phyloP scores from a whole-genome alignment of 2,329 filamentous ascomycete genomes.

The Colletotrichum tofieldiae region DNA sequence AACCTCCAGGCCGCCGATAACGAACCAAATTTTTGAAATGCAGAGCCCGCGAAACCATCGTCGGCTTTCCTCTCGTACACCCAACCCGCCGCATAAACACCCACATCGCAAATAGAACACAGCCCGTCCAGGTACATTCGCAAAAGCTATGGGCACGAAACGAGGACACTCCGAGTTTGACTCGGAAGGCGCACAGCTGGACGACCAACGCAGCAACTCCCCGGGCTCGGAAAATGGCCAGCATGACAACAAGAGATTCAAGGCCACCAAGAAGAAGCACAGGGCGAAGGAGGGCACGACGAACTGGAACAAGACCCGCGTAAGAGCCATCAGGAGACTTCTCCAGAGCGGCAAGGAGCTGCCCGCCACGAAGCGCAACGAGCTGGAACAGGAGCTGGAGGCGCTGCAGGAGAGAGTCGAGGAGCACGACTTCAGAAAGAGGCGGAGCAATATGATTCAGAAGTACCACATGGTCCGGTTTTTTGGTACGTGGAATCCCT shows the following conservation, averaged over 20 bases:
- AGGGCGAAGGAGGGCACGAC: slow-evolving; percentile 64
- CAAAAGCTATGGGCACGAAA: slow-evolving; percentile 49
- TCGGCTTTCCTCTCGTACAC: background rate
- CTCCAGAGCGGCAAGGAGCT: slow-evolving; percentile 74
- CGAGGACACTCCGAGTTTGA: slow-evolving; percentile 47
- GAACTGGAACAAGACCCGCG: slow-evolving; percentile 79
- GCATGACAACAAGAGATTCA: slow-evolving; percentile 53
- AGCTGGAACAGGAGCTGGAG: slow-evolving; percentile 80
- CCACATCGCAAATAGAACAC: background rate
- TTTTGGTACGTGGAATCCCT: slow-evolving; percentile 72
- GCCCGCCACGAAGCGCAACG: slow-evolving; percentile 77
- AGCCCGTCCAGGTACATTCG: background rate
- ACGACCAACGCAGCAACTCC: slow-evolving; percentile 41
- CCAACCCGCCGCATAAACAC: background rate
- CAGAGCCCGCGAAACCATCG: slow-evolving; percentile 27
- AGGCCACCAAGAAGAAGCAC: slow-evolving; percentile 55
- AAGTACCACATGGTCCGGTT: slow-evolving; percentile 90
- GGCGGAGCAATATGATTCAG: slow-evolving; percentile 78
- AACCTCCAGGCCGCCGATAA: slow-evolving; percentile 37
- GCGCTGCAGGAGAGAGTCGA: slow-evolving; percentile 76
- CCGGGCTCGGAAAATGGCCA: slow-evolving; percentile 40
- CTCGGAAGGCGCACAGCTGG: slow-evolving; percentile 24
- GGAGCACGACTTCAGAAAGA: slow-evolving; percentile 72
- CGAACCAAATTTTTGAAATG: slow-evolving; percentile 45
- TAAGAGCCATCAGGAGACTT: slow-evolving; percentile 78